These are phyloP conservation scores for Hawksworthiomyces lignivorus DNA, from an alignment of 2,329 filamentous ascomycete genomes.

Conservation along the genomic window DNA sequence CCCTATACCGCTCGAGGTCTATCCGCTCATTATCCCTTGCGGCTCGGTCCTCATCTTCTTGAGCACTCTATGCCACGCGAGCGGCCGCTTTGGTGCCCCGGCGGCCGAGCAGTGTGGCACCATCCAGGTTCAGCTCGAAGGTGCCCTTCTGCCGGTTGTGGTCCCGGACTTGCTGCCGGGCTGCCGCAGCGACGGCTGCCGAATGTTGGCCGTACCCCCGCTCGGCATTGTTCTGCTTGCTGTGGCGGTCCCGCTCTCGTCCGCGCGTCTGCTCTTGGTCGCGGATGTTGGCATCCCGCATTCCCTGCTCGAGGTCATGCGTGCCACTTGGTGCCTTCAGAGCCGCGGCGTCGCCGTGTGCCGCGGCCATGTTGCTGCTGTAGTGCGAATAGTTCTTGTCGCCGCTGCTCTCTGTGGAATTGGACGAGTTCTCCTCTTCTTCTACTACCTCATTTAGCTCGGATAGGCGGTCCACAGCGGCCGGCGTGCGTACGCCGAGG, in stretches of 20 bases:
- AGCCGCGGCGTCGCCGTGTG: slow-evolving; percentile 53
- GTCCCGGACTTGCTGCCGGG: slow-evolving; percentile 67
- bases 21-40: no score
- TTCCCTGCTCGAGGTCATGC: slow-evolving; percentile 73
- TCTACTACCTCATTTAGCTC: slow-evolving; percentile 66
- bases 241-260: slow-evolving; percentile 41
- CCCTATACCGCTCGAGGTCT: no score
- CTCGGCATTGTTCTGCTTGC: slow-evolving; percentile 26
- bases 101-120: slow-evolving; percentile 79
- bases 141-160: slow-evolving; percentile 64
- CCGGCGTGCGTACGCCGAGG: slow-evolving; percentile 63
- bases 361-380: slow-evolving; percentile 32
- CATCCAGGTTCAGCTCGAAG: slow-evolving; percentile 88
- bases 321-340: slow-evolving; percentile 35
- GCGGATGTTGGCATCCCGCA: slow-evolving; percentile 73
- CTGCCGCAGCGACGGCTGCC: slow-evolving; percentile 73
- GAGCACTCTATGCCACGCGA: slow-evolving; percentile 27
- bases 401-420: slow-evolving; percentile 7
- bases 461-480: slow-evolving; percentile 40
- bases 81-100: slow-evolving; percentile 47
- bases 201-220: slow-evolving; percentile 87
- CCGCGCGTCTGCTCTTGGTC: slow-evolving; percentile 46
- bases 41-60: background rate
- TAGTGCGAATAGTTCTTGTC: slow-evolving; percentile 6
- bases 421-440: slow-evolving; percentile 36